Percentiles rank a stretch among this genome's conserved stretches.
phyloP scores from a whole-genome alignment of 108 stramenopile species.

The Conticribra weissflogii region DNA sequence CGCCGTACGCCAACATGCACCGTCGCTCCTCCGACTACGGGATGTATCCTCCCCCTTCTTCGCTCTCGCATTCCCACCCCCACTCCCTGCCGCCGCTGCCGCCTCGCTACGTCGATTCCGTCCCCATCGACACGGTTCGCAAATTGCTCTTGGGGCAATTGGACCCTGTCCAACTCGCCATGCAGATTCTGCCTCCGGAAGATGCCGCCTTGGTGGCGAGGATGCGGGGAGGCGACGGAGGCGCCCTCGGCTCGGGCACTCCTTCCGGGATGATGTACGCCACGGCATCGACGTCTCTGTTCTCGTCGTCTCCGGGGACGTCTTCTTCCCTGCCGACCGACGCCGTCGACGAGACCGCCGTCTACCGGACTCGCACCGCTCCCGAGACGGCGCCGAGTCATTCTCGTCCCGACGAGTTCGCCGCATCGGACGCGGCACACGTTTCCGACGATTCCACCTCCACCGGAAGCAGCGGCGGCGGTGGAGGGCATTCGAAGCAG shows the following conservation, averaged over 20 bases:
- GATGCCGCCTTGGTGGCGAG: conserved; percentile 38
- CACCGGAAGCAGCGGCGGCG: neutral
- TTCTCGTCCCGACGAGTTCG: neutral
- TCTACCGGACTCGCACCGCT: conserved; percentile 1
- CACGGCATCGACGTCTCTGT: neutral
- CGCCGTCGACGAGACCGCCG: neutral
- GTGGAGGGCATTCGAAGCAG: neutral
- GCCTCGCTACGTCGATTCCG: conserved; percentile 15
- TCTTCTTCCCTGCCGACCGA: neutral
- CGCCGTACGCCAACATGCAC: neutral
- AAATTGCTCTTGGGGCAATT: conserved; percentile 39
- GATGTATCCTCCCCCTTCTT: neutral
- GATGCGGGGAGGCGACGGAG: neutral
- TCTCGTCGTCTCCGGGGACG: neutral
- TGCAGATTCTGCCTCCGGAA: conserved; percentile 30
- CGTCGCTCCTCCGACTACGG: neutral
- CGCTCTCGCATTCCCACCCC: too few relatives aligned
- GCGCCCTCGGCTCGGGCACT: neutral
- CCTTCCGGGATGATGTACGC: neutral
- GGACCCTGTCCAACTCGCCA: conserved; percentile 30
- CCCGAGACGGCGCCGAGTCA: neutral
- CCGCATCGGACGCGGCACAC: neutral
- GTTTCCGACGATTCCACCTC: conserved; percentile 11
- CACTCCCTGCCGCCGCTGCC: neutral
- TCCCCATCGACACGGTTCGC: conserved; percentile 39